These are phyloP conservation scores for Pseudomonodictys pantanalensis DNA, from an alignment of 495 filamentous ascomycete species.

Conservation along the genomic window DNA sequence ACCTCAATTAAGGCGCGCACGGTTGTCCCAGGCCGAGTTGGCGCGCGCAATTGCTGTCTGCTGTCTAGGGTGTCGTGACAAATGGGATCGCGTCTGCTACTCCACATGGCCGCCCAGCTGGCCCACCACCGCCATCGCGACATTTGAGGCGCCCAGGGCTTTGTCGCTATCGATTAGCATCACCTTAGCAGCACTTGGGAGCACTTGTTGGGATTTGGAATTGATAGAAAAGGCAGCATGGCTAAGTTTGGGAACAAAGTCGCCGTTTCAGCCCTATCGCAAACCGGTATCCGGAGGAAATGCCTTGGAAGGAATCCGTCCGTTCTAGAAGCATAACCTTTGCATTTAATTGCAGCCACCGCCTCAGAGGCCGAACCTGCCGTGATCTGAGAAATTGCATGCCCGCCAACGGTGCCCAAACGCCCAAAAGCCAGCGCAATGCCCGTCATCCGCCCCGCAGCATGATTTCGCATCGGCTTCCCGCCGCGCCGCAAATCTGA, in stretches of 20 bases:
- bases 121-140: too few species aligned
- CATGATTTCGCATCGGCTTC: background rate
- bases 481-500: background rate
- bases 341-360: conserved; percentile 5
- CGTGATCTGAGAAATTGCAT: background rate
- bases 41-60: too few species aligned
- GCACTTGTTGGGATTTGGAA: too few species aligned
- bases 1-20: background rate
- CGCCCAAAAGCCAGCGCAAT: conserved; percentile 8
- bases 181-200: too few species aligned
- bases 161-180: too few species aligned
- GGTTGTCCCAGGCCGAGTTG: background rate
- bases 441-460: background rate
- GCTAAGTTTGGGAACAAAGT: background rate
- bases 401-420: conserved; percentile 1
- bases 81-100: too few species aligned
- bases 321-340: conserved; percentile 27
- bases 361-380: background rate
- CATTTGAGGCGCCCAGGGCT: too few species aligned
- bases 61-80: too few species aligned
- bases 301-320: background rate
- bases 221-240: too few species aligned
- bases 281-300: background rate
- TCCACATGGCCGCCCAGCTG: too few species aligned
- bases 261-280: conserved; percentile 27